These are phyloP conservation scores for Ottelia alismoides DNA, from an alignment of 106 monocot species.

Conservation along the genomic window DNA sequence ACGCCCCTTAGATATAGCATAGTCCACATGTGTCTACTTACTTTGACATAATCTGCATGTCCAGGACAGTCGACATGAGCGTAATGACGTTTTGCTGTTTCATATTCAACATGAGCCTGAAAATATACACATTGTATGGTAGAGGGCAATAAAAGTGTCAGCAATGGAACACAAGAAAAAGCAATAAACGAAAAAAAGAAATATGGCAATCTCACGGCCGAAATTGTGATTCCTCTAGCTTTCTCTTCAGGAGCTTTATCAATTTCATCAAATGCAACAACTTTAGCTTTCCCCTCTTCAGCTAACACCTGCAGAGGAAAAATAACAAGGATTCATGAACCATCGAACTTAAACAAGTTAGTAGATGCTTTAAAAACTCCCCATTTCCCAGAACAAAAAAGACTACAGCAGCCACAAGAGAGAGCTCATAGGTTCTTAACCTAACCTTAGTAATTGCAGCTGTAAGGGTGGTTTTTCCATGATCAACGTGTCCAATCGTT, in stretches of 20 bases:
- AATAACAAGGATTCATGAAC: background rate
- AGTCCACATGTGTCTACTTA: too few species aligned
- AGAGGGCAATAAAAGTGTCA: too few species aligned
- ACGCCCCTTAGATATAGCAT: too few species aligned
- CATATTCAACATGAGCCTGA: constrained; percentile 97
- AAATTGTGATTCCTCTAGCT: constrained; percentile 93
- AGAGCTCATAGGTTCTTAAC: background rate
- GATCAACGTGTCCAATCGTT: constrained; percentile 82
- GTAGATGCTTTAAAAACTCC: background rate
- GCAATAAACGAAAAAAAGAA: too few species aligned
- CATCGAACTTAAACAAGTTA: background rate
- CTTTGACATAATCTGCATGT: constrained; percentile 99
- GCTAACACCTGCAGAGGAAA: constrained; percentile 71
- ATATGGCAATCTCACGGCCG: constrained; percentile 67
- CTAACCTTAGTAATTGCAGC: constrained; percentile 77
- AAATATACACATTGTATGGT: too few species aligned
- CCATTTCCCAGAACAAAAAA: background rate
- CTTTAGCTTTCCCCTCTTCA: constrained; percentile 98
- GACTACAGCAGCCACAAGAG: background rate
- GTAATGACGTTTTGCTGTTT: constrained; percentile 82
- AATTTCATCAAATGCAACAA: constrained; percentile 96
- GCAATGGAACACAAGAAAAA: too few species aligned
- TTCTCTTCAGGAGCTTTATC: constrained; percentile 96
- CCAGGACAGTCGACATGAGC: constrained; percentile 98
- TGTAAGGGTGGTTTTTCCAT: constrained; percentile 83